Conservation (phyloP, 2,329 filamentous ascomycete genomes). For the Myriangium duriaei region DNA sequence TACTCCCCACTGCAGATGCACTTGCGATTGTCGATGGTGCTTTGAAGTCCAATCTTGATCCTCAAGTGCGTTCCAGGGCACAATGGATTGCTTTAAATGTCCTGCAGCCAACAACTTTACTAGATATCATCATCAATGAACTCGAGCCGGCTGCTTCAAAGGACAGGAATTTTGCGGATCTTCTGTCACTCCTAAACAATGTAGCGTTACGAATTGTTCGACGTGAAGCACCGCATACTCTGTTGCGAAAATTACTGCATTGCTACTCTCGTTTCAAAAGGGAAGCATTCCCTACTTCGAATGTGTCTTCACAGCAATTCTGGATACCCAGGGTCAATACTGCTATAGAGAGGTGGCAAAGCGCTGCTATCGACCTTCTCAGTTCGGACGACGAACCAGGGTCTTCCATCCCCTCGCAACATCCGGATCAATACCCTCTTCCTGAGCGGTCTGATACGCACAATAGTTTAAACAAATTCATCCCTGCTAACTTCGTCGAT, state of each 20-base stretch:
- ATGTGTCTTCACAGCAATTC: background rate
- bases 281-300: background rate
- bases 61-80: background rate
- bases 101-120: background rate
- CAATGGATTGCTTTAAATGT: background rate
- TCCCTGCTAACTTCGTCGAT: too few relatives aligned
- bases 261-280: background rate
- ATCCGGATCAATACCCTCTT: background rate
- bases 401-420: background rate
- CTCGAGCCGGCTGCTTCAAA: background rate
- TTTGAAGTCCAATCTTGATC: background rate
- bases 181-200: background rate
- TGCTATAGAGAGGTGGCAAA: background rate
- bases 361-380: background rate
- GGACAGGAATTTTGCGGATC: background rate
- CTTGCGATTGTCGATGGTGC: background rate
- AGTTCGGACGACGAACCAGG: background rate
- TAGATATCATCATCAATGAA: background rate
- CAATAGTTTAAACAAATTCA: too few relatives aligned
- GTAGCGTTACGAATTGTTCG: background rate
- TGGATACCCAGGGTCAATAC: background rate
- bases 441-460: background rate
- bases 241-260: background rate
- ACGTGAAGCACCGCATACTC: background rate
- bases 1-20: background rate